phyloP scores from a whole-genome alignment of 2,329 filamentous ascomycete species.

The Exophiala spinifera region DNA sequence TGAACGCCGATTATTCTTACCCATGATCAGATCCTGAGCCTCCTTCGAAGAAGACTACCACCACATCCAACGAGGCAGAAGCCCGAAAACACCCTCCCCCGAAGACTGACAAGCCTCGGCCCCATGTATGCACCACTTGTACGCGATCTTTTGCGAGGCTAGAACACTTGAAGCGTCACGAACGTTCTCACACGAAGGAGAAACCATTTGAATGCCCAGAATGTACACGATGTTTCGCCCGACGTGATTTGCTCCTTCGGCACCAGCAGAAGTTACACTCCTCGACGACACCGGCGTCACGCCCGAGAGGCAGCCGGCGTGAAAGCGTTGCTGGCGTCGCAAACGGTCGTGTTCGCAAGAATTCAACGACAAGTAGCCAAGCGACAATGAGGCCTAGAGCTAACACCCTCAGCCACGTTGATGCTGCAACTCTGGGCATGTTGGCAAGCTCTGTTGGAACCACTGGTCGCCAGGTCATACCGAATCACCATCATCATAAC shows the following conservation, averaged over 20 bases:
- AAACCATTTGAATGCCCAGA: slow-evolving; percentile 98
- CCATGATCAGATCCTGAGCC: slow-evolving; percentile 10
- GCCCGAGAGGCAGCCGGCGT: slow-evolving; percentile 75
- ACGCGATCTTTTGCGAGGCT: slow-evolving; percentile 87
- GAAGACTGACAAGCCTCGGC: slow-evolving; percentile 95
- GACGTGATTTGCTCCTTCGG: slow-evolving; percentile 82
- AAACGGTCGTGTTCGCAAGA: slow-evolving; percentile 78
- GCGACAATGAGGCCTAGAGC: slow-evolving; percentile 76
- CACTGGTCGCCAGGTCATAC: slow-evolving; percentile 43
- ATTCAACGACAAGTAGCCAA: slow-evolving; percentile 69
- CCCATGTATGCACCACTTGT: slow-evolving; percentile 90
- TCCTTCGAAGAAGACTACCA: slow-evolving; percentile 9
- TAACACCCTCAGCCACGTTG: slow-evolving; percentile 94
- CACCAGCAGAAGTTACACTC: slow-evolving; percentile 99
- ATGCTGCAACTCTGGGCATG: slow-evolving; percentile 71
- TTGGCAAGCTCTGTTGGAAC: slow-evolving; percentile 52
- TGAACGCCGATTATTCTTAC: background rate
- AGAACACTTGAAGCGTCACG: slow-evolving; percentile 95
- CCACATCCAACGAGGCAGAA: slow-evolving; percentile 1
- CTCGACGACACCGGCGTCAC: slow-evolving; percentile 80
- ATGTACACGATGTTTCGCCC: slow-evolving; percentile 90
- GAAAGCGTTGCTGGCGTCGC: slow-evolving; percentile 76
- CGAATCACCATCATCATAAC: slow-evolving; percentile 65
- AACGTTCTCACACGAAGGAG: slow-evolving; percentile 97
- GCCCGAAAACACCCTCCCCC: slow-evolving; percentile 58